phyloP scores from a whole-genome alignment of 2,329 filamentous ascomycete genomes.

The Epicoccum sorghinum region DNA sequence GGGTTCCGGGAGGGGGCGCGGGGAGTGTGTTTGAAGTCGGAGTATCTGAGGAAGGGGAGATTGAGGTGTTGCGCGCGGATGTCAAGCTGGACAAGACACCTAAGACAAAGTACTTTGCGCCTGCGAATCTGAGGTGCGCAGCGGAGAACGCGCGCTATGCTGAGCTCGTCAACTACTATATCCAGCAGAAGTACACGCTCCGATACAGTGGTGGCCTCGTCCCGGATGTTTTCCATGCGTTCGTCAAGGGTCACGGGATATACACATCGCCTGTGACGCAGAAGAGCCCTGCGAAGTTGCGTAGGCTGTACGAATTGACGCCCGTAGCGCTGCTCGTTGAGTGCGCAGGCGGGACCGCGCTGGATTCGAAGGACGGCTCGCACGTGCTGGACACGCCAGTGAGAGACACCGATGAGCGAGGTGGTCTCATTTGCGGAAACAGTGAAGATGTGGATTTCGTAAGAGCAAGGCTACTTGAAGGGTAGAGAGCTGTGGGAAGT shows the following conservation, averaged over 20 bases:
- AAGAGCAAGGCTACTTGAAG: not conserved
- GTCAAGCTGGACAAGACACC: slow-evolving; percentile 51
- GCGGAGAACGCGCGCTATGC: slow-evolving; percentile 59
- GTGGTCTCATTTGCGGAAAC: slow-evolving; percentile 41
- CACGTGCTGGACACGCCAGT: slow-evolving; percentile 29
- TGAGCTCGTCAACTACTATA: slow-evolving; percentile 57
- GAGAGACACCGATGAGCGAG: slow-evolving; percentile 39
- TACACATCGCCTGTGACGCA: slow-evolving; percentile 64
- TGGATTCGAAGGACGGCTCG: slow-evolving; percentile 54
- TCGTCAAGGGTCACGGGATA: slow-evolving; percentile 67
- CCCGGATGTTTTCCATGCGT: slow-evolving; percentile 64
- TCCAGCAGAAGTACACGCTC: slow-evolving; percentile 63
- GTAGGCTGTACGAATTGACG: slow-evolving; percentile 64
- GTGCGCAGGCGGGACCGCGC: slow-evolving; percentile 63
- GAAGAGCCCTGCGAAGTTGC: slow-evolving; percentile 61
- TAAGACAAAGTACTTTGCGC: slow-evolving; percentile 65
- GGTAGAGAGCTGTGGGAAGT: not conserved
- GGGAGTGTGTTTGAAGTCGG: slow-evolving; percentile 61
- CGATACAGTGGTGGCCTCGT: slow-evolving; percentile 67
- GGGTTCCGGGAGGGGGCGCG: slow-evolving; percentile 48
- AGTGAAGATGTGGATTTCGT: slow-evolving; percentile 37
- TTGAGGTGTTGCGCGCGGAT: slow-evolving; percentile 51
- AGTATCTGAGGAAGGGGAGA: slow-evolving; percentile 43
- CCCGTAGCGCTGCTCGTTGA: slow-evolving; percentile 67
- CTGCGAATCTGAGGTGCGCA: slow-evolving; percentile 65